Evolutionary conservation across 139 green algal species (phyloP).

Genomic region (Monoraphidium neglectum): DNA sequence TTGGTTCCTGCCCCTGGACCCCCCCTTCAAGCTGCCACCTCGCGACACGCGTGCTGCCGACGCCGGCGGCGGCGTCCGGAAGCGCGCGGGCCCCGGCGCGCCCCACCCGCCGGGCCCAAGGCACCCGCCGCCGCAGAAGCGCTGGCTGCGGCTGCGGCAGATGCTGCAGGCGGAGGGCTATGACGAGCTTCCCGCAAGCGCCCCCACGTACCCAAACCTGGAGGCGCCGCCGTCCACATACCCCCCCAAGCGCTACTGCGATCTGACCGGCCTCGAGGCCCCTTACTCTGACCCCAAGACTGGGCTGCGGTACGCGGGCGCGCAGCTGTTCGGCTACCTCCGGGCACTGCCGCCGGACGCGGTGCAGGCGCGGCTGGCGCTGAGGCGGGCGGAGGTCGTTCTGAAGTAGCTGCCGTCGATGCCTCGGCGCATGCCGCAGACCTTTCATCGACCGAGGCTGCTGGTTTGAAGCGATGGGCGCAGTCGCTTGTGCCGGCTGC

Average conservation of each 20-base stretch:
- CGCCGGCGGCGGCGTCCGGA: no score
- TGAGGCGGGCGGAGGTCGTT: constrained; percentile 33
- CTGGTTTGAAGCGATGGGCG: background rate
- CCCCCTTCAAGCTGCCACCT: constrained; percentile 31
- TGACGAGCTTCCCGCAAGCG: constrained; percentile 28
- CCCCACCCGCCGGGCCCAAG: background rate
- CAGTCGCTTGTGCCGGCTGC: background rate
- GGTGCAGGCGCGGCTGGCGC: constrained; percentile 31
- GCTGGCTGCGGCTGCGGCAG: constrained; percentile 51
- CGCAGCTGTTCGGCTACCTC: constrained; percentile 29
- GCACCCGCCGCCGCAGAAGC: background rate
- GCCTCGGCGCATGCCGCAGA: background rate
- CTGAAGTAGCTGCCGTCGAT: constrained; percentile 17
- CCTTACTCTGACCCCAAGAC: constrained; percentile 58
- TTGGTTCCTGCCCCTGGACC: constrained; percentile 29
- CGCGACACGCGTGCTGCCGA: no score
- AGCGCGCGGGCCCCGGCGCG: no score
- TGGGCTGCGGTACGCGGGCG: constrained; percentile 50
- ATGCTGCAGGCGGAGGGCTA: constrained; percentile 48
- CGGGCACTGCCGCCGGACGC: constrained; percentile 39
- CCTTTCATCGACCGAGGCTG: background rate
- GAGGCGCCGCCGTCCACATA: constrained; percentile 65
- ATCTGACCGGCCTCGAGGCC: constrained; percentile 56
- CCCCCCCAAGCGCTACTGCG: constrained; percentile 68
- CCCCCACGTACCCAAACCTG: constrained; percentile 56